Evolutionary conservation across 495 filamentous ascomycete species (phyloP), one percentile per base, ranked within the genome.

Genomic region (Trichocladium antarcticum): DNA sequence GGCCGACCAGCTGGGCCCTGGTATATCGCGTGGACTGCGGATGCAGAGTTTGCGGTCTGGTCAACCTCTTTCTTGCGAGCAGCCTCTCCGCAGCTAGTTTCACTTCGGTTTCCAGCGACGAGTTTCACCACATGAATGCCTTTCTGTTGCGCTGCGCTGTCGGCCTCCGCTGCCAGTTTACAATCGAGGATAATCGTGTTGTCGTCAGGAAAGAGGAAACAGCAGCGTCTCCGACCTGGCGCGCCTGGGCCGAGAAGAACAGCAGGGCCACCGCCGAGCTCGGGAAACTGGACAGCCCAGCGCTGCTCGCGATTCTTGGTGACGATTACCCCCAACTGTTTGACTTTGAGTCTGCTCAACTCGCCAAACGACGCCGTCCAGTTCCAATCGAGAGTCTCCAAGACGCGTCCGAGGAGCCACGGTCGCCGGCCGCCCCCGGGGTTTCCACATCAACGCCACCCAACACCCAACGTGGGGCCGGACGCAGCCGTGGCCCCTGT

Each of bases 11-110:
- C 5, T 54, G 46, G 51, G n/a, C 27, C 6, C 38, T 37, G 4
- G 19, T 36, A 22, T 9, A 10, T 12, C 29, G n/a, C 3, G 10
- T 52, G 1, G 3, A 9, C 28, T 56, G 54, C 40, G 1, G 1
- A 3, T 56, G 54, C 36, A 20, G 35, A 0, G 3, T 52, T 5
- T 56, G 54, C 31, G n/a, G 6, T 3, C 31, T 16, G 35, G 21
- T 56, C 32, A 45, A 31, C 10, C 37, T 22, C 10, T 49, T 54
- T 19, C 45, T 54, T 12, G 19, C 11, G 17, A 54, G 29, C 40
- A 27, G 6, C 21, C 32, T 39, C 15, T 31, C 32, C 6, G 35
- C 42, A 2, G 29, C 37, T 14, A 22, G 9, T 3, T 41, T 46
- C 29, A 11, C 10, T 19, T 21, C 42, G 1, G 2, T 40, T 3